Base-by-base conservation (phyloP, 805 yeast species). In the Kodamaea nitidulidarum region DNA sequence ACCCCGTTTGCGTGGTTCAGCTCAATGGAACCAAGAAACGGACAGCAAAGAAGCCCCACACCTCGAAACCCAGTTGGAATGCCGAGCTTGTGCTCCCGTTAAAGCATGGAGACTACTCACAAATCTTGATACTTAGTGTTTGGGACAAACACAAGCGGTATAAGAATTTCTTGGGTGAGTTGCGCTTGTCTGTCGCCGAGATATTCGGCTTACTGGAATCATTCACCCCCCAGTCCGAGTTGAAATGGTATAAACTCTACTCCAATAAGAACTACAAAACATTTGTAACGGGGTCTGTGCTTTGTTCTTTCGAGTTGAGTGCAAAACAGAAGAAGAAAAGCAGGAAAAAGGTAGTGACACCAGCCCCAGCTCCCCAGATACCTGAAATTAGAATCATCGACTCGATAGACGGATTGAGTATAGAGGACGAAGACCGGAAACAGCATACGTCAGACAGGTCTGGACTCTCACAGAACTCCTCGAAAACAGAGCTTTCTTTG, bases 211-310 rank as follows among this genome's bases (percentile, higher is more conserved):
- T 21, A 20, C 44, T 39, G 10, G 43, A 42, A 9, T 42, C 40
- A 7, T 45, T 55, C 37, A 31, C 30, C 4, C 32, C 44, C 20
- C 43, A 45, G 11, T 56, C 60, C 2, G 65, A 60, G 2, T 50
- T 72, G 7, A 60, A 65, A 36, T 75, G 78, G 78, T 69, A 65
- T 47, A 61, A 63, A 43, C 51, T 75, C 5, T 61, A 64, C 36
- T 70, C 76, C 6, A 65, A 65, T 15, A 56, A 53, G 31, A 51
- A 58, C 1, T 55, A 67, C 38, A 64, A 66, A 27, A 54, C 67
- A 10, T 75, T 62, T 49, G 72, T 73, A 9, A 71, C 78, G 1
- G 80, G 80, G 0, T 69, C 76, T 0, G 40, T 75, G 10, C 54
- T 71, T 15, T 36, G 71, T 7, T 67, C 71, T 25, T 65, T 73